Evolutionary conservation across 1,284 basidiomycete species (phyloP).

Genomic region (Golubevia sp.): DNA sequence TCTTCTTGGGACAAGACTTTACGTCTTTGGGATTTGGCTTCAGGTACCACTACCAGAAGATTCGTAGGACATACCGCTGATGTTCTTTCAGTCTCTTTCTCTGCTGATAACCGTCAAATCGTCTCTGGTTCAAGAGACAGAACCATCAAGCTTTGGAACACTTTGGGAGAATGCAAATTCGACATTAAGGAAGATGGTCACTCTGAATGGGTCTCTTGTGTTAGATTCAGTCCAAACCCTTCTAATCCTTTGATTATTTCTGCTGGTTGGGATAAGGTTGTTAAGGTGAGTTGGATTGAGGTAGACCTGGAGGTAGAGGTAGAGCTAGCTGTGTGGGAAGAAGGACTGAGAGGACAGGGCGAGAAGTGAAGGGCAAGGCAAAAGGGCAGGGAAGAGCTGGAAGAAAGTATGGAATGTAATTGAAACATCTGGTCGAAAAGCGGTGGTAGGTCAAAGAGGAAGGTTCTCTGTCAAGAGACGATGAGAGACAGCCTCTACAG

Average conservation of each 20-base stretch:
- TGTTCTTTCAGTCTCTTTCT: slow-evolving; percentile 74
- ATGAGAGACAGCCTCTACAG: slow-evolving; percentile 15
- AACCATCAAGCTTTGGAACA: slow-evolving; percentile 99
- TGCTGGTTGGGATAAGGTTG: slow-evolving; percentile 99
- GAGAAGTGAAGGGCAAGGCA: slow-evolving; percentile 3
- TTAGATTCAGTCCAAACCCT: slow-evolving; percentile 98
- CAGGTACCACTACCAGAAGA: slow-evolving; percentile 65
- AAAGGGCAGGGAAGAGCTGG: background rate
- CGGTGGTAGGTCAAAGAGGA: too few species aligned
- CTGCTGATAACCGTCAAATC: slow-evolving; percentile 75
- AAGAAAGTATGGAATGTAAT: too few species aligned
- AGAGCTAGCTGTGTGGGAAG: too few species aligned
- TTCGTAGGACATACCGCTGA: slow-evolving; percentile 99
- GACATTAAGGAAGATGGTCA: slow-evolving; percentile 98
- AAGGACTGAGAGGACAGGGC: too few species aligned
- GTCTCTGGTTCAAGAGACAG: slow-evolving; percentile 96
- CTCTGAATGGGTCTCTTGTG: slow-evolving; percentile 84
- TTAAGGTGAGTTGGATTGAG: slow-evolving; percentile 77
- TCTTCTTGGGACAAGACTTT: slow-evolving; percentile 99
- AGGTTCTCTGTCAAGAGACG: too few species aligned
- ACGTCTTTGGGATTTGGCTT: slow-evolving; percentile 80
- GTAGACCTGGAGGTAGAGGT: too few species aligned
- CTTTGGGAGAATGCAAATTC: slow-evolving; percentile 99
- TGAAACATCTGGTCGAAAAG: too few species aligned
- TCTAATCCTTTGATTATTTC: slow-evolving; percentile 98